Conservation (phyloP, 495 filamentous ascomycete species). For the Usnea hakonensis region DNA sequence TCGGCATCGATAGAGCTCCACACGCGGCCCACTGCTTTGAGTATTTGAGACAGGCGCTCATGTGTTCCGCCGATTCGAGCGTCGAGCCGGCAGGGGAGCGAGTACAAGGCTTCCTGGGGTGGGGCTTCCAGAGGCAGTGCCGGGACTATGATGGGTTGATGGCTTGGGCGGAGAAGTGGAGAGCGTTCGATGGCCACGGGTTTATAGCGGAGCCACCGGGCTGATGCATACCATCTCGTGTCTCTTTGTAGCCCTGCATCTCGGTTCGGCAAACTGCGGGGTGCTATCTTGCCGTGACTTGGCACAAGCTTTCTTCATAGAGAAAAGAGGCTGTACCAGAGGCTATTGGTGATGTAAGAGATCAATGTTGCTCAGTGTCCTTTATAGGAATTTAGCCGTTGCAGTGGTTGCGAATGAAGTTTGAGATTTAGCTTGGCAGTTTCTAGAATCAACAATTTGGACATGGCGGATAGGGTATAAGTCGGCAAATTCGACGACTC, state of each 20-base stretch:
- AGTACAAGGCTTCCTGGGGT: slow-evolving; percentile 16
- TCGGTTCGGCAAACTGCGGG: too few relatives aligned
- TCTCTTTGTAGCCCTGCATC: not conserved
- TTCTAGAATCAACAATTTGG: too few relatives aligned
- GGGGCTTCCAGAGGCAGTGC: slow-evolving; percentile 19
- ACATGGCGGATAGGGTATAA: too few relatives aligned
- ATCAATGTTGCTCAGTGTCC: too few relatives aligned
- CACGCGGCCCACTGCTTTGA: slow-evolving; percentile 24
- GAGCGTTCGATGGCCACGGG: slow-evolving; percentile 8
- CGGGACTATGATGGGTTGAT: slow-evolving; percentile 17
- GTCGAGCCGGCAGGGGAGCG: slow-evolving; percentile 19
- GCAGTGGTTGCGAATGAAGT: too few relatives aligned
- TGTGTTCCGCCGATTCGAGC: slow-evolving; percentile 20
- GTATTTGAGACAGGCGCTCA: slow-evolving; percentile 22
- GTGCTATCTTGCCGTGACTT: too few relatives aligned
- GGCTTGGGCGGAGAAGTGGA: slow-evolving; percentile 14
- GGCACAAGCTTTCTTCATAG: too few relatives aligned
- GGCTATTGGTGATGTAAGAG: too few relatives aligned
- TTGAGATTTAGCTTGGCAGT: too few relatives aligned
- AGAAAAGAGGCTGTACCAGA: too few relatives aligned
- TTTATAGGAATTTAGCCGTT: too few relatives aligned
- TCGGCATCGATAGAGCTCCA: slow-evolving; percentile 15
- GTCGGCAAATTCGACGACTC: too few relatives aligned
- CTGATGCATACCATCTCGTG: not conserved
- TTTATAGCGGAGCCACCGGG: slow-evolving; percentile 5